Base-by-base conservation (phyloP, 1,284 basidiomycete genomes). In the Wallemia mellicola region DNA sequence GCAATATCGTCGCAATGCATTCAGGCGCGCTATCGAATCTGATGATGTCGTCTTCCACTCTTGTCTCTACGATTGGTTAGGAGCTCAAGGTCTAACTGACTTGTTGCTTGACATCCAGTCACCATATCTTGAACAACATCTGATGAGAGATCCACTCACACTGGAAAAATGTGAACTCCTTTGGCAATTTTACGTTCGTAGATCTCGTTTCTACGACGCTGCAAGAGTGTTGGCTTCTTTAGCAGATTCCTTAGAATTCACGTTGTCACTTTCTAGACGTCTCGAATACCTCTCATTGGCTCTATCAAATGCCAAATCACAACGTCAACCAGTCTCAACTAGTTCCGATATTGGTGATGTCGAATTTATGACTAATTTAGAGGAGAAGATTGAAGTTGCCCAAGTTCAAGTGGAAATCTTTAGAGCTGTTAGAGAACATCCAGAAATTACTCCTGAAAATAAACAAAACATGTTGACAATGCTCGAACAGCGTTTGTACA, bases 171-270 rank as follows among this genome's bases (percentile, higher is more conserved):
- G 81, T 65, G 86, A 98, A 67, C 70, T 98, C 3, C 72, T 98
- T 2, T 98, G 94, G 92, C 87, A 95, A 67, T 92, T 85, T 71
- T 94, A 95, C 67, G 86, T 92, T 58, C 86, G 91, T 66, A 82
- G 85, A 65, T 83, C 84, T 0, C 81, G 86, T 63, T 83, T 83
- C 59, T 69, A 87, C 56, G 76, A 80, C 38, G 92, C 94, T 1
- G 89, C 92, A 1, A 80, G 85, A 67, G 82, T 94, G 1, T 77
- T 98, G 58, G 77, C 77, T n/a, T 75, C 78, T 25, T 73, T 98
- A 58, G 92, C 94, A 25, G 83, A 88, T 63, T 82, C 86, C n/a
- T 76, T 76, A 1, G 77, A 83, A 1, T 61, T 67, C 57, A 62
- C 62, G 0, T 60, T 68, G 58, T 69, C 78, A 2, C 73, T 95